phyloP scores from a whole-genome alignment of 2,329 filamentous ascomycete genomes.

The Aspergillus hortae region DNA sequence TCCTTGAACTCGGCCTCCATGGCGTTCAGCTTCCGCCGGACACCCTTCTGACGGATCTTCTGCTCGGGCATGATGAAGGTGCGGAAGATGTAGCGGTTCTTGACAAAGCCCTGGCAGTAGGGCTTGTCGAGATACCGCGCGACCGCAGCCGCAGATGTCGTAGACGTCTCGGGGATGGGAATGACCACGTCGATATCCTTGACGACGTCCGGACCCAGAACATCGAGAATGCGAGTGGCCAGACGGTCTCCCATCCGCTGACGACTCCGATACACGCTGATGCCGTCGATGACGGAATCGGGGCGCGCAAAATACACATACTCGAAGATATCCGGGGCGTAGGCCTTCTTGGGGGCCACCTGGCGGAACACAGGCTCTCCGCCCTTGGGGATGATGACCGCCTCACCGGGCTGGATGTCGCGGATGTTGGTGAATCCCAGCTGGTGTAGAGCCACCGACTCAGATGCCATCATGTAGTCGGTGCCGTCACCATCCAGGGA shows the following conservation, averaged over 20 bases:
- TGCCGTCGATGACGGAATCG: slow-evolving; percentile 80
- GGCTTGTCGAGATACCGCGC: slow-evolving; percentile 73
- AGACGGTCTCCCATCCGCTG: slow-evolving; percentile 84
- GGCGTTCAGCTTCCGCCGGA: slow-evolving; percentile 83
- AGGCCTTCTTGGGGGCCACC: slow-evolving; percentile 63
- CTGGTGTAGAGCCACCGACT: slow-evolving; percentile 78
- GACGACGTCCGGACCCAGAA: slow-evolving; percentile 66
- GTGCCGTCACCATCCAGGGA: slow-evolving; percentile 62
- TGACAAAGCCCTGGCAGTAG: slow-evolving; percentile 78
- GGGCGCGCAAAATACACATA: slow-evolving; percentile 84
- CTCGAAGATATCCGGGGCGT: slow-evolving; percentile 84
- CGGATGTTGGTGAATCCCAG: slow-evolving; percentile 73
- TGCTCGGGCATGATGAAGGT: slow-evolving; percentile 88
- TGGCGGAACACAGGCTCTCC: slow-evolving; percentile 70
- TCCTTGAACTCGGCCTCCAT: slow-evolving; percentile 82
- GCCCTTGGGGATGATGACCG: slow-evolving; percentile 80
- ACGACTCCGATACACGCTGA: slow-evolving; percentile 77
- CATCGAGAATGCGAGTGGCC: slow-evolving; percentile 66
- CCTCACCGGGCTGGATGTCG: slow-evolving; percentile 79
- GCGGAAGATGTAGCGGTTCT: slow-evolving; percentile 84
- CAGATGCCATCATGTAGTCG: slow-evolving; percentile 90
- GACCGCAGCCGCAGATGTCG: slow-evolving; percentile 73
- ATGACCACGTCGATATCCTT: slow-evolving; percentile 77
- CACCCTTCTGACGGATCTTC: slow-evolving; percentile 74
- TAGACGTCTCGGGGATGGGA: slow-evolving; percentile 78